Conservation (phyloP, 306 rosid genomes). For the Inga leiocalycina region DNA sequence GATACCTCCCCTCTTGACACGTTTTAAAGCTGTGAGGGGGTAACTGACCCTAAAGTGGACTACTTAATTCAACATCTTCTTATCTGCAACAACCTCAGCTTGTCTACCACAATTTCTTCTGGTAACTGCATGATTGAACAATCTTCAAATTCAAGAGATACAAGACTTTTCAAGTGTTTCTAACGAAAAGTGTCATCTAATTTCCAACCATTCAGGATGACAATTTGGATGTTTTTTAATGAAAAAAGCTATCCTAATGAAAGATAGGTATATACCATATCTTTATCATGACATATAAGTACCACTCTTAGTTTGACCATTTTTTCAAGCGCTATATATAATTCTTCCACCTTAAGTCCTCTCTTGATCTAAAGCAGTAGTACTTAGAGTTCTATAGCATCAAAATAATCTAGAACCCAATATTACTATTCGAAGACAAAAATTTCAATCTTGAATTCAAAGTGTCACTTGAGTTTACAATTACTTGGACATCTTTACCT, state of each 20-base stretch:
- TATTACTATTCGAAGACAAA: background rate
- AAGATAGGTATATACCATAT: background rate
- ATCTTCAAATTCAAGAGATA: background rate
- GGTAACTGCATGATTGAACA: background rate
- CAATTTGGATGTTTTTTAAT: background rate
- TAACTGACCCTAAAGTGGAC: too few species aligned
- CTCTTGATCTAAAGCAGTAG: background rate
- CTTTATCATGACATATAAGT: background rate
- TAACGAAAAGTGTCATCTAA: background rate
- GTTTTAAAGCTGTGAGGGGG: too few species aligned
- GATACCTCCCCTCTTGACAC: too few species aligned
- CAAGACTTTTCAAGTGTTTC: background rate
- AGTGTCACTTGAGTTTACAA: background rate
- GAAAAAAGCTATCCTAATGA: background rate
- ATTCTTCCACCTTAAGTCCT: background rate
- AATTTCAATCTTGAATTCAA: background rate
- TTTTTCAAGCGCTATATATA: background rate
- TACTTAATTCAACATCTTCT: background rate
- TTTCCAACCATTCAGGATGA: too few species aligned
- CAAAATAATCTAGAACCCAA: background rate
- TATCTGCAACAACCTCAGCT: constrained; percentile 21
- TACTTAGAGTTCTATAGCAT: constrained; percentile 17
- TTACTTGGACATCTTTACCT: background rate
- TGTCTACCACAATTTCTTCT: background rate
- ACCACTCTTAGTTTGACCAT: background rate